These are phyloP conservation scores for Przewalskia tangutica DNA, from an alignment of 257 asterid species.

Conservation along the genomic window DNA sequence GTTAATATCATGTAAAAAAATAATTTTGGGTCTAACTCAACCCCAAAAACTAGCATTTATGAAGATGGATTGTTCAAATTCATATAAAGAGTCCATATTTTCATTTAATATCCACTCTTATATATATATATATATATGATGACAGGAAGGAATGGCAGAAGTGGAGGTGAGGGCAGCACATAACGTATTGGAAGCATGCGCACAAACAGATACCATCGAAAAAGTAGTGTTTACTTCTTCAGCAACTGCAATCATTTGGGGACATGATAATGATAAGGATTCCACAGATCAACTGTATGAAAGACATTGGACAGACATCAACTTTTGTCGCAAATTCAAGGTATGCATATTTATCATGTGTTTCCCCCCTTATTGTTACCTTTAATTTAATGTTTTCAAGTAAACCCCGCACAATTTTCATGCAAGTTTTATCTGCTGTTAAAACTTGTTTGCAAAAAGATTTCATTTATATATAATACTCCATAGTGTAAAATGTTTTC, in stretches of 20 bases:
- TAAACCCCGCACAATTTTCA: not conserved
- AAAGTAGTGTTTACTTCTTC: slow-evolving; percentile 85
- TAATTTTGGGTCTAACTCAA: too few species aligned
- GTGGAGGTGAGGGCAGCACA: slow-evolving; percentile 94
- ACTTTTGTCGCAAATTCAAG: slow-evolving; percentile 67
- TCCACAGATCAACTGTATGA: too few species aligned
- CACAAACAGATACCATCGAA: slow-evolving; percentile 72
- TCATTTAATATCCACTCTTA: too few species aligned
- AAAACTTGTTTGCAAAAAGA: not conserved
- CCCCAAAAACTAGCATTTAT: too few species aligned
- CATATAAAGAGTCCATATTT: too few species aligned
- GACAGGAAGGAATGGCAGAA: slow-evolving; percentile 75
- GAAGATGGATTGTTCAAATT: too few species aligned
- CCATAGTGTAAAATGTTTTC: too few species aligned
- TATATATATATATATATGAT: not conserved
- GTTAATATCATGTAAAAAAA: too few species aligned
- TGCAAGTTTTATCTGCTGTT: too few species aligned
- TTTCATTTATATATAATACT: too few species aligned
- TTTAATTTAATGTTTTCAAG: not conserved
- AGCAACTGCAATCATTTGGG: slow-evolving; percentile 71
- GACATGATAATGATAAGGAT: too few species aligned
- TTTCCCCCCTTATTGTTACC: not conserved
- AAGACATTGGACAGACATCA: slow-evolving; percentile 72
- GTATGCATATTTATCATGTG: slow-evolving; percentile 16
- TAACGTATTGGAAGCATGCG: slow-evolving; percentile 94